Evolutionary conservation across 805 yeast genomes (phyloP).

Genomic region (Starmerella asiatica): DNA sequence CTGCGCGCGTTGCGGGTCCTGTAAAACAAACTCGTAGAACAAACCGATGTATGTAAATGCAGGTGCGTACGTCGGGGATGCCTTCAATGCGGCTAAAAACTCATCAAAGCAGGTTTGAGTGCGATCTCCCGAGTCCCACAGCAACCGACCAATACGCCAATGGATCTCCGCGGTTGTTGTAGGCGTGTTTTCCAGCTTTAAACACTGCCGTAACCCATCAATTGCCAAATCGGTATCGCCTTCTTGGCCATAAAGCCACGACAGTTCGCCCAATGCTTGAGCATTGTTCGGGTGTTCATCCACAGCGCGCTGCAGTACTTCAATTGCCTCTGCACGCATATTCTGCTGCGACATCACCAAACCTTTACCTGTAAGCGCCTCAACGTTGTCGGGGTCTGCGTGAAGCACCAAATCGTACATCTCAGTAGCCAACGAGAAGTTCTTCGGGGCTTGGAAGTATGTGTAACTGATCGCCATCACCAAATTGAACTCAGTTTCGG

Average conservation of each 20-base stretch:
- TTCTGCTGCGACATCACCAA: slow-evolving; percentile 57
- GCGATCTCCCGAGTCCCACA: slow-evolving; percentile 27
- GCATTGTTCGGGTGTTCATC: slow-evolving; percentile 37
- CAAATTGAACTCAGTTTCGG: slow-evolving; percentile 48
- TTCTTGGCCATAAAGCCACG: slow-evolving; percentile 62
- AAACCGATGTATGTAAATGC: slow-evolving; percentile 72
- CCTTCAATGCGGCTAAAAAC: slow-evolving; percentile 46
- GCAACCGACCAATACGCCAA: slow-evolving; percentile 66
- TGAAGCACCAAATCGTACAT: slow-evolving; percentile 51
- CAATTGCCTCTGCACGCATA: slow-evolving; percentile 41
- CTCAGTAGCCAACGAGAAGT: slow-evolving; percentile 58
- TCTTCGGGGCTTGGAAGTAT: slow-evolving; percentile 80
- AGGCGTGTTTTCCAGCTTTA: slow-evolving; percentile 35
- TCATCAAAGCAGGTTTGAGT: slow-evolving; percentile 40
- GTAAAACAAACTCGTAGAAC: slow-evolving; percentile 45
- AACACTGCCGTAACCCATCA: slow-evolving; percentile 31
- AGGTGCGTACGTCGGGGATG: slow-evolving; percentile 53
- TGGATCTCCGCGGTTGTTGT: slow-evolving; percentile 35
- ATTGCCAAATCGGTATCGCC: slow-evolving; percentile 39
- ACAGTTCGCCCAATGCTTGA: slow-evolving; percentile 52
- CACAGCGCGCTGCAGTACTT: slow-evolving; percentile 40
- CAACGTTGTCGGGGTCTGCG: slow-evolving; percentile 34
- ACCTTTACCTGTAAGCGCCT: slow-evolving; percentile 72
- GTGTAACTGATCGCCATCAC: slow-evolving; percentile 65
- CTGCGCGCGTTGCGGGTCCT: slow-evolving; percentile 55